A percentile compares a stretch with the other conserved stretches of the same genome.
Conservation (phyloP, 2,329 filamentous ascomycete genomes). For the Fusarium tanahbumbuense region DNA sequence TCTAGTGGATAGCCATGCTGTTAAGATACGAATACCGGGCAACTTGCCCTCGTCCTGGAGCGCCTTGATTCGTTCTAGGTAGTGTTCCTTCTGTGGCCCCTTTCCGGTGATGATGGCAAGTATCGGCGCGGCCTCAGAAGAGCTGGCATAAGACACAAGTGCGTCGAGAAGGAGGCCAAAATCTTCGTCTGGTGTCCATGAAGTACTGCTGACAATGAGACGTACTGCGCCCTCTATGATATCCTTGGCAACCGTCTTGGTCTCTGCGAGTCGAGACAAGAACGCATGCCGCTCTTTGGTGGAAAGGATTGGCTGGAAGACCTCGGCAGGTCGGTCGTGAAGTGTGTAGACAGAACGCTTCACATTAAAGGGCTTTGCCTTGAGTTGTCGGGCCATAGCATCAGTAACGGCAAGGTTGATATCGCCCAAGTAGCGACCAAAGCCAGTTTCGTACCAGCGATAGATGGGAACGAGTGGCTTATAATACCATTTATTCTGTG, state of each 20-base stretch:
- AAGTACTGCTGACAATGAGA: conserved; percentile 91
- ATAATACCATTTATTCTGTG: conserved; percentile 63
- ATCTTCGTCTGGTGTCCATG: conserved; percentile 97
- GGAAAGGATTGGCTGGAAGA: conserved; percentile 78
- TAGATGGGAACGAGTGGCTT: conserved; percentile 85
- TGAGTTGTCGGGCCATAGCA: conserved; percentile 84
- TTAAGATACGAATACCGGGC: conserved; percentile 76
- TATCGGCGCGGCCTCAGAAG: conserved; percentile 68
- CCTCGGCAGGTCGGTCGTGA: conserved; percentile 85
- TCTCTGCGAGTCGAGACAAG: conserved; percentile 73
- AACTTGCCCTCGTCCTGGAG: conserved; percentile 73
- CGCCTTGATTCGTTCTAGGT: conserved; percentile 72
- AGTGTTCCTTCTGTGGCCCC: conserved; percentile 83
- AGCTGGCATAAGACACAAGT: conserved; percentile 76
- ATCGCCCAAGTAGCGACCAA: conserved; percentile 74
- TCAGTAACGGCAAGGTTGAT: conserved; percentile 89
- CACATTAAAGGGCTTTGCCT: conserved; percentile 71
- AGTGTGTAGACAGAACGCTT: conserved; percentile 74
- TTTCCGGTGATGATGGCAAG: conserved; percentile 94
- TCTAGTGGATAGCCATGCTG: conserved; percentile 84
- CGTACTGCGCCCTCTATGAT: conserved; percentile 70
- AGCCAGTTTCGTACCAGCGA: conserved; percentile 78
- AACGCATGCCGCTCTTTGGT: conserved; percentile 65
- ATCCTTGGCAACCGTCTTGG: conserved; percentile 67
- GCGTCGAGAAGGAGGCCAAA: conserved; percentile 89